phyloP scores from a whole-genome alignment of 208 protist genomes.

The Phytomonas sp. region DNA sequence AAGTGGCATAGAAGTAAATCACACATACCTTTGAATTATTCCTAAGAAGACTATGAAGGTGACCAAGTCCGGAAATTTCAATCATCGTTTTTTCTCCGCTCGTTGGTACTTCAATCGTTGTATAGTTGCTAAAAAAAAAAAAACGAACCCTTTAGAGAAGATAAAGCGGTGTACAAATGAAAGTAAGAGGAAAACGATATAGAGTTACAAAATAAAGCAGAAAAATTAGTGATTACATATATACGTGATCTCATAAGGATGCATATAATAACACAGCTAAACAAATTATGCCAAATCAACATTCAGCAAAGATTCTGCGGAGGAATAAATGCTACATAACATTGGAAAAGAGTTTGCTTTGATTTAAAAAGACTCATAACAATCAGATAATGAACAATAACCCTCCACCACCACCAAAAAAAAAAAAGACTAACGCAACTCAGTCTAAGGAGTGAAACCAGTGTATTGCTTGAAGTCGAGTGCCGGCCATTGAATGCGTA shows the following conservation, averaged over 20 bases:
- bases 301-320: background rate
- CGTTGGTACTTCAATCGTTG: background rate
- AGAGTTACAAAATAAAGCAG: background rate
- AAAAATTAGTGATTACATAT: background rate
- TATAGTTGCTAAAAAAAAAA: conserved; percentile 4
- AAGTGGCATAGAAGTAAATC: conserved; percentile 84
- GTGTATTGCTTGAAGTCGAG: background rate
- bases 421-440: background rate
- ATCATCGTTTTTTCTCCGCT: conserved; percentile 23
- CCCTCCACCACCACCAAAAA: too few species aligned
- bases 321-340: background rate
- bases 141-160: background rate
- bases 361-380: background rate
- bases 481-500: background rate
- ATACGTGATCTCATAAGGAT: background rate
- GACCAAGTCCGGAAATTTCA: conserved; percentile 61
- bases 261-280: background rate
- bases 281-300: background rate
- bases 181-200: background rate
- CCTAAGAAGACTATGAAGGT: conserved; percentile 43
- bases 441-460: background rate
- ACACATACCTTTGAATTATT: conserved; percentile 42
- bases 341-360: background rate
- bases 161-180: background rate
- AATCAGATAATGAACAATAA: background rate